A percentile compares a stretch with the other conserved stretches of the same genome.
Evolutionary conservation across 1,139 yeast genomes (phyloP).

Genomic region (Suzukiozyma palmioleophila): DNA sequence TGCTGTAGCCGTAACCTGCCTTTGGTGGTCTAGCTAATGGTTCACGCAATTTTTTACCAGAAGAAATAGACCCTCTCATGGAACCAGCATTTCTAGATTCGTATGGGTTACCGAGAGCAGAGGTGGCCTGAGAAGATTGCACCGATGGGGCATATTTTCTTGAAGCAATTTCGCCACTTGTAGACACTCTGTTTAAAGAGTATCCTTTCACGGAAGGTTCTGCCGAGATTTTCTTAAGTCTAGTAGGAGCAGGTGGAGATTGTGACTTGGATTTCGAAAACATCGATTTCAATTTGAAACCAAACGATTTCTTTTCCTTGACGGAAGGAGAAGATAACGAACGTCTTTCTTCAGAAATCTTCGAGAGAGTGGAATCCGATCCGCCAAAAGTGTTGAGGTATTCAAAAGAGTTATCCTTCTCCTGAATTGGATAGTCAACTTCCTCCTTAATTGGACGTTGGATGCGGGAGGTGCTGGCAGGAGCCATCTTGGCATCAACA

Average conservation of each 20-base stretch:
- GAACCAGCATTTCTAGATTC: conserved; percentile 3
- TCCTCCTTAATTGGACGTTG: background rate
- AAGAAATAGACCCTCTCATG: background rate
- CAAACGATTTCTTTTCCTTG: conserved; percentile 22
- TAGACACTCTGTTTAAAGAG: background rate
- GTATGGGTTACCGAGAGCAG: conserved; percentile 7
- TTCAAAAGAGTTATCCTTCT: background rate
- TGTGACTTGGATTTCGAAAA: conserved; percentile 16
- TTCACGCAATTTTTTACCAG: background rate
- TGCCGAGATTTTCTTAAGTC: background rate
- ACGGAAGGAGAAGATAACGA: conserved; percentile 12
- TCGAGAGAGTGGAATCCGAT: background rate
- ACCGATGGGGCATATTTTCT: background rate
- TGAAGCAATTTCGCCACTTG: background rate
- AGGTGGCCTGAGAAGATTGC: conserved; percentile 5
- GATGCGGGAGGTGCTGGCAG: background rate
- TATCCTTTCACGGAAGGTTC: background rate
- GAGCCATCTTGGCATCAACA: background rate
- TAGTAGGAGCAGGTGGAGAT: background rate
- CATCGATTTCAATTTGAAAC: conserved; percentile 23
- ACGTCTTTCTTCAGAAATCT: conserved; percentile 10
- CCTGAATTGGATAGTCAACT: background rate
- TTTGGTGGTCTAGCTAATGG: background rate
- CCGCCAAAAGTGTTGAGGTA: conserved; percentile 1
- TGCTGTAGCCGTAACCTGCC: background rate